Evolutionary conservation across 1,139 yeast genomes (phyloP), one percentile per base, ranked within the genome.

Genomic region (Saccharomyces pastorianus): DNA sequence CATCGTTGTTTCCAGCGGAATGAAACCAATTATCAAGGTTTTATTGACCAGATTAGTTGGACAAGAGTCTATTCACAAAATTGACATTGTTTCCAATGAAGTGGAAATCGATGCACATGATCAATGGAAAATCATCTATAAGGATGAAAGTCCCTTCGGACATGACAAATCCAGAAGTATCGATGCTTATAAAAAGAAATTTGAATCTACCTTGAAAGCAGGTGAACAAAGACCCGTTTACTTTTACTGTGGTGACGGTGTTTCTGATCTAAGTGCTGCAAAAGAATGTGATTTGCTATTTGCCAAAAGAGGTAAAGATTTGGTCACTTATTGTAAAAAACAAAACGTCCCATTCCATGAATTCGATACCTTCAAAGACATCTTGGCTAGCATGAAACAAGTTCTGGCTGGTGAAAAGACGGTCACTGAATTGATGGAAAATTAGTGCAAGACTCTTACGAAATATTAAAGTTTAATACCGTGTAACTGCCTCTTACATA

Each of bases 211-310:
- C 67, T 72, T 73, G 55, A 63, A 66, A 42, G 65, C 60, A 3
- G 61, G 60, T 47, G 70, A 68, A 17, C 64, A 69, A 28, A 74
- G 80, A 56, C 90, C 93, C 9, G 74, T 76, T 48, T 76, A 90
- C 63, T 88, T 91, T 69, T 93, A 93, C 76, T 88, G 96, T 67
- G 99, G 99, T 55, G 99, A 93, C 69, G 99, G 99, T 57, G 97
- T 93, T 29, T 85, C 95, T 53, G 99, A 93, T 70, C 76, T 93
- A 61, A 83, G 90, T 58, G 99, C 99, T 27, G 98, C 98, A 32
- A 84, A 86, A 67, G 97, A 93, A 70, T 90, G 99, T 51, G 91
- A 95, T 70, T 76, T 91, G 64, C 75, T 93, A 62, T 93, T 93
- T 71, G 99, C 99, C 53, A 93, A 90, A 74, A 82, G 83, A 60